These are phyloP conservation scores for Alloteropsis angusta DNA, from an alignment of 202 grass and related monocot species.

Conservation along the genomic window DNA sequence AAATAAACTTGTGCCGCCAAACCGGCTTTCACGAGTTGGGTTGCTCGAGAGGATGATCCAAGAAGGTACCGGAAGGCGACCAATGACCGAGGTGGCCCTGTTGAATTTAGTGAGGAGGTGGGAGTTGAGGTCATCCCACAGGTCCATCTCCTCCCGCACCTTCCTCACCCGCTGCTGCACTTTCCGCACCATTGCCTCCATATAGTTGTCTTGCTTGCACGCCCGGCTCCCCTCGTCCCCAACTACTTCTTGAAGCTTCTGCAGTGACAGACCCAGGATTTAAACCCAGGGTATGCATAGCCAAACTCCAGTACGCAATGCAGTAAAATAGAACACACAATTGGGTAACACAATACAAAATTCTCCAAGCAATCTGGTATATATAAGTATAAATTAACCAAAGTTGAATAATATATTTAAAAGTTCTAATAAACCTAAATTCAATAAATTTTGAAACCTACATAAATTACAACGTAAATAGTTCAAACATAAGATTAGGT, in stretches of 20 bases:
- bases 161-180: constrained; percentile 60
- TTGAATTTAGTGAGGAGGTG: constrained; percentile 39
- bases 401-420: not conserved
- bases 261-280: not conserved
- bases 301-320: not conserved
- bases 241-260: not conserved
- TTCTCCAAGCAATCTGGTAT: not conserved
- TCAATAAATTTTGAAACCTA: too few species aligned
- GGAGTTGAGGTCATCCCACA: constrained; percentile 62
- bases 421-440: not conserved
- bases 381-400: not conserved
- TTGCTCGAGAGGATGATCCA: not conserved
- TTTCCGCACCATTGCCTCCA: constrained; percentile 65
- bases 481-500: too few species aligned
- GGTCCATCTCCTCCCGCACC: constrained; percentile 39
- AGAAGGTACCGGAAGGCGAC: constrained; percentile 52
- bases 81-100: constrained; percentile 46
- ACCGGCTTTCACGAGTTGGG: not conserved
- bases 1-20: not conserved
- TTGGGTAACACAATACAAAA: not conserved
- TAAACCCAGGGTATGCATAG: not conserved
- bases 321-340: not conserved
- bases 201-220: not conserved
- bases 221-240: not conserved
- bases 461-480: too few species aligned